These are phyloP conservation scores for Limonium bicolor DNA, from an alignment of 148 eudicot species.

Conservation along the genomic window DNA sequence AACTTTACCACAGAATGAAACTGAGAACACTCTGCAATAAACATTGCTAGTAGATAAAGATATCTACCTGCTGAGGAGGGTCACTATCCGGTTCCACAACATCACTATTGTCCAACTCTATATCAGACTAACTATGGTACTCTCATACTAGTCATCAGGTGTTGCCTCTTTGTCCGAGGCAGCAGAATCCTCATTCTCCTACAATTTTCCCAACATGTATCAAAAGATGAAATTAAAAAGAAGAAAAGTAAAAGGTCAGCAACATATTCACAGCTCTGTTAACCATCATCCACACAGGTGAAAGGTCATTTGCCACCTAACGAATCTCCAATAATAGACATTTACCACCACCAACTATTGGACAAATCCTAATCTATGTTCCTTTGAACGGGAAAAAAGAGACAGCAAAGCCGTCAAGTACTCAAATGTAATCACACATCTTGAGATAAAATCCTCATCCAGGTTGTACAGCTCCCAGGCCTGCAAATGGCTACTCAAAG, in stretches of 20 bases:
- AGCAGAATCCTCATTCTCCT: conserved; percentile 47
- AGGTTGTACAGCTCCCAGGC: no score
- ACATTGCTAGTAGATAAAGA: background rate
- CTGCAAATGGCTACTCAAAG: no score
- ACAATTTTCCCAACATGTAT: conserved; percentile 5
- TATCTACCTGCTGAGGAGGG: conserved; percentile 66
- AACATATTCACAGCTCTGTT: background rate
- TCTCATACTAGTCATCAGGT: conserved; percentile 46
- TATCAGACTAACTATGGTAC: conserved; percentile 69
- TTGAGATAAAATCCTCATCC: no score
- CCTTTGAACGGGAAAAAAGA: no score
- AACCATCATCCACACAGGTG: no score
- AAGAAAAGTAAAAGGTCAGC: background rate
- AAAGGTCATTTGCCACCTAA: no score
- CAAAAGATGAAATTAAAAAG: background rate
- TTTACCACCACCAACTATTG: background rate
- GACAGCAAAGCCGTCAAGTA: no score
- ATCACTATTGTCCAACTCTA: conserved; percentile 84
- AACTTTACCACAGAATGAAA: background rate
- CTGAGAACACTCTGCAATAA: background rate
- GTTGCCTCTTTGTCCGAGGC: conserved; percentile 23
- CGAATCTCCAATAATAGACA: background rate
- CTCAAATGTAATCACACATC: no score
- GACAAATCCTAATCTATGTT: background rate
- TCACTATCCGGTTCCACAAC: conserved; percentile 82